Conservation (phyloP, 2,329 filamentous ascomycete species). For the Claviceps maximensis region DNA sequence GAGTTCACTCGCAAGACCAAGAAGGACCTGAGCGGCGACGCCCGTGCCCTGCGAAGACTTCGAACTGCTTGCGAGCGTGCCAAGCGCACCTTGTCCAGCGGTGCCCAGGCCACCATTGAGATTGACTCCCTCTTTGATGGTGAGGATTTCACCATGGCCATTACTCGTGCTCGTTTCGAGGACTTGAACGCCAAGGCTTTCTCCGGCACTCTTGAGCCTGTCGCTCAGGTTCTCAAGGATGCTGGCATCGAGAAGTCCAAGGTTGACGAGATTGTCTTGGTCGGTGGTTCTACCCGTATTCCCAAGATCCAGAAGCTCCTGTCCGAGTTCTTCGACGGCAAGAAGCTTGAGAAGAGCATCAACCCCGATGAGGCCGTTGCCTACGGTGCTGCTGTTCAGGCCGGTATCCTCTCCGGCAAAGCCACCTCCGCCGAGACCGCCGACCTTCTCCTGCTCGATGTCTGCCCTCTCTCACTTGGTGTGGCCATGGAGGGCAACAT, state of each 20-base stretch:
- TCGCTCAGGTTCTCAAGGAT: slow-evolving; percentile 94
- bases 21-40: slow-evolving; percentile 68
- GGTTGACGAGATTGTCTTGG: slow-evolving; percentile 97
- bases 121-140: slow-evolving; percentile 98
- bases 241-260: slow-evolving; percentile 73
- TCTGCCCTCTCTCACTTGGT: slow-evolving; percentile 91
- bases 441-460: slow-evolving; percentile 90
- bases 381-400: slow-evolving; percentile 97
- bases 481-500: slow-evolving; percentile 99
- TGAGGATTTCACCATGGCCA: slow-evolving; percentile 92
- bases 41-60: slow-evolving; percentile 89
- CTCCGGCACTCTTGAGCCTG: slow-evolving; percentile 83
- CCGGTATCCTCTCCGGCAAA: slow-evolving; percentile 97
- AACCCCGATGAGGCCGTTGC: slow-evolving; percentile 99
- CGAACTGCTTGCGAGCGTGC: slow-evolving; percentile 98
- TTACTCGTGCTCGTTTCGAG: slow-evolving; percentile 98
- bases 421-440: slow-evolving; percentile 88
- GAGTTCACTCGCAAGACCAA: slow-evolving; percentile 69
- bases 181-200: slow-evolving; percentile 96
- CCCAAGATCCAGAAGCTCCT: slow-evolving; percentile 98
- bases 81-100: slow-evolving; percentile 96
- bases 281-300: slow-evolving; percentile 98
- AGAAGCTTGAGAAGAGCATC: slow-evolving; percentile 99
- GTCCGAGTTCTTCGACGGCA: slow-evolving; percentile 97
- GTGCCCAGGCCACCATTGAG: slow-evolving; percentile 93